phyloP scores from a whole-genome alignment of 768 basidiomycete species.

The Russula sp. region DNA sequence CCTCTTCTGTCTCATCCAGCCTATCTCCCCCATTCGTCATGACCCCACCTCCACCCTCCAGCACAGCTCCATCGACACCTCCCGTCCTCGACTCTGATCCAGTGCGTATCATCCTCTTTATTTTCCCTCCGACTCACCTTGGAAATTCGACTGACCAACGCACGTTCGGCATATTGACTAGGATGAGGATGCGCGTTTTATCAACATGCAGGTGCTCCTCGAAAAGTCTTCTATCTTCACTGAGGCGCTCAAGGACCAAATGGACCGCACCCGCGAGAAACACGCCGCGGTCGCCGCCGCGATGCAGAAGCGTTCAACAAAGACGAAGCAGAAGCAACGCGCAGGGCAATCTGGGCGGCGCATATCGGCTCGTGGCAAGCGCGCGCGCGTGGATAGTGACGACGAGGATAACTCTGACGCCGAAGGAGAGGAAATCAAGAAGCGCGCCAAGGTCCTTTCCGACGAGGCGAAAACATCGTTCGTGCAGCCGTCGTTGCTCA shows the following conservation, averaged over 20 bases:
- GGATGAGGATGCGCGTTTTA: conserved; percentile 45
- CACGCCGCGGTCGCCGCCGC: conserved; percentile 11
- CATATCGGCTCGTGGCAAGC: conserved; percentile 12
- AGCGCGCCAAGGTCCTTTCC: conserved; percentile 22
- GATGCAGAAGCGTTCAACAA: conserved; percentile 20
- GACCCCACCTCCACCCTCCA: conserved; percentile 1
- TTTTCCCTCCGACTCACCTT: neutral
- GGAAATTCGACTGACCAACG: neutral
- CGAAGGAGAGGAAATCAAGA: conserved; percentile 15
- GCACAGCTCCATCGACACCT: conserved; percentile 12
- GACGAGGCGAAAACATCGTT: conserved; percentile 29
- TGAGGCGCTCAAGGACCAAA: conserved; percentile 58
- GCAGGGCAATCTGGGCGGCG: neutral
- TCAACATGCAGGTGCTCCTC: conserved; percentile 56
- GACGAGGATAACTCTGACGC: conserved; percentile 20
- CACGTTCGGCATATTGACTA: conserved; percentile 20
- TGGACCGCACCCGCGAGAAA: conserved; percentile 41
- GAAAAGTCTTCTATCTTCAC: conserved; percentile 75
- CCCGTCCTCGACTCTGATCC: conserved; percentile 9
- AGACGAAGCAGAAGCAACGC: neutral
- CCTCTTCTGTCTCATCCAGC: neutral
- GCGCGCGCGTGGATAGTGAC: conserved; percentile 11
- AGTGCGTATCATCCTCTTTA: neutral
- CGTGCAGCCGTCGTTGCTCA: conserved; percentile 70
- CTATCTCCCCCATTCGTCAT: conserved; percentile 7